Conservation (phyloP, 164 flowering plant genomes). For the Euptelea pleiosperma region DNA sequence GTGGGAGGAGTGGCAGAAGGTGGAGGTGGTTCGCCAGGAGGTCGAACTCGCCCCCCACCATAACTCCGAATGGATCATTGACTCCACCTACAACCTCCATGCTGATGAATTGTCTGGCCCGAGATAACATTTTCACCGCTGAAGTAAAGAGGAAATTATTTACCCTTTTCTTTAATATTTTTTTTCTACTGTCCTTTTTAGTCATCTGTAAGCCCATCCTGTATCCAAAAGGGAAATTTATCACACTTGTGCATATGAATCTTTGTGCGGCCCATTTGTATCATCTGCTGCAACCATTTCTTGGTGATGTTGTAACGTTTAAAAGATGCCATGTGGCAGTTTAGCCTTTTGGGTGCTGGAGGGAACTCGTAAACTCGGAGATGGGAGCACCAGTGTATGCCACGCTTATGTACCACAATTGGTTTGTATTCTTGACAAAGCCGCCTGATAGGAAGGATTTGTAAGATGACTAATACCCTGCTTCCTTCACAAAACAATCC, state of each 20-base stretch:
- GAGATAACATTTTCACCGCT: slow-evolving; percentile 42
- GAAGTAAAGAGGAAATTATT: slow-evolving; percentile 24
- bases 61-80: slow-evolving; percentile 73
- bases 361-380: background rate
- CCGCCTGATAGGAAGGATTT: background rate
- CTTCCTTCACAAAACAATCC: background rate
- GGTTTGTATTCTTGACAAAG: slow-evolving; percentile 4
- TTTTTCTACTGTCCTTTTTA: background rate
- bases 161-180: slow-evolving; percentile 11
- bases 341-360: slow-evolving; percentile 7
- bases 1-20: slow-evolving; percentile 95
- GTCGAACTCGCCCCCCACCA: slow-evolving; percentile 65
- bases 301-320: slow-evolving; percentile 19
- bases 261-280: slow-evolving; percentile 33
- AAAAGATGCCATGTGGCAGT: slow-evolving; percentile 13
- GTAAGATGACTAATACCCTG: slow-evolving; percentile 3
- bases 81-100: slow-evolving; percentile 75
- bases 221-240: slow-evolving; percentile 35
- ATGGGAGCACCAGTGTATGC: background rate
- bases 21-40: slow-evolving; percentile 60
- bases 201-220: slow-evolving; percentile 22
- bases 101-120: slow-evolving; percentile 89
- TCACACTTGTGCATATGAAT: slow-evolving; percentile 54
- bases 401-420: background rate
- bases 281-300: slow-evolving; percentile 26